Conservation (phyloP, 768 basidiomycete genomes). For the Glaciozyma antarctica region DNA sequence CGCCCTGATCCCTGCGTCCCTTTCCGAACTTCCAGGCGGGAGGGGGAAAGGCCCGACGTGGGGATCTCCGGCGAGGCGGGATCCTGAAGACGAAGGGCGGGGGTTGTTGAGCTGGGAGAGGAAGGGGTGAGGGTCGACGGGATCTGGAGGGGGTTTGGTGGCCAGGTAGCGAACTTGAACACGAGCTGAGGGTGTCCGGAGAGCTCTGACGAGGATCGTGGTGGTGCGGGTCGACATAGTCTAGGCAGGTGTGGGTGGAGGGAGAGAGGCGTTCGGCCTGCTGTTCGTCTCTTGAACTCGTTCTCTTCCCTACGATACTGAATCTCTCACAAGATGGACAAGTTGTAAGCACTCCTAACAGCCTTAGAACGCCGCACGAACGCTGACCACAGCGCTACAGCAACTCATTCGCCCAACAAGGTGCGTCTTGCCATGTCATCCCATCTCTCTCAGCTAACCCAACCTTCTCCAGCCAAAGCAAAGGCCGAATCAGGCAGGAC, state of each 20-base stretch:
- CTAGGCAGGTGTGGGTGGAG: background rate
- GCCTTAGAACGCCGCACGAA: too few relatives aligned
- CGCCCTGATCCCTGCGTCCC: background rate
- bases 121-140: slow-evolving; percentile 9
- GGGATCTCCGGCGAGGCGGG: slow-evolving; percentile 1
- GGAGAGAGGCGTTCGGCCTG: too few relatives aligned
- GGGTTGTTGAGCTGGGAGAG: slow-evolving; percentile 4
- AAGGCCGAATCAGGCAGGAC: background rate
- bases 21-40: background rate
- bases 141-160: background rate
- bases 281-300: background rate
- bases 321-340: background rate
- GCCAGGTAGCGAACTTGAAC: background rate
- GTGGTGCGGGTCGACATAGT: background rate
- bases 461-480: slow-evolving; percentile 1
- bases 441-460: background rate
- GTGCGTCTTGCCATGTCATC: background rate
- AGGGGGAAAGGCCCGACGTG: slow-evolving; percentile 27
- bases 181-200: background rate
- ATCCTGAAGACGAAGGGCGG: background rate
- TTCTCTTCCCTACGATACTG: background rate
- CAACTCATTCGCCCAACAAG: slow-evolving; percentile 3
- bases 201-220: background rate
- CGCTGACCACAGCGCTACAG: background rate
- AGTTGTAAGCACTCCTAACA: background rate